phyloP scores from a whole-genome alignment of 495 filamentous ascomycete genomes.

The Penicillium chermesinum region DNA sequence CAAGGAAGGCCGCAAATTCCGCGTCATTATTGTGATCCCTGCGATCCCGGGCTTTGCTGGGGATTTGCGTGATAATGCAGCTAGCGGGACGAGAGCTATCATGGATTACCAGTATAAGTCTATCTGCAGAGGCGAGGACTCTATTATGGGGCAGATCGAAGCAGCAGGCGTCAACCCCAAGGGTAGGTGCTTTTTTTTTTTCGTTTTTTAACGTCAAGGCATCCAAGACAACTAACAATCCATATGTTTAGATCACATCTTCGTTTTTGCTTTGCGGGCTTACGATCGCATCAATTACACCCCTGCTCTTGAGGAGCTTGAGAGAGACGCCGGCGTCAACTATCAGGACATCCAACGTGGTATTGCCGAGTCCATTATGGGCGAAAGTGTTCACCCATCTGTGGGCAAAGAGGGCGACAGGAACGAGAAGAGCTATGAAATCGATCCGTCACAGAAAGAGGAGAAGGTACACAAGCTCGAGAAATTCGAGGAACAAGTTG shows the following conservation, averaged over 20 bases:
- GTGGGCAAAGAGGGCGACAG: conserved; percentile 47
- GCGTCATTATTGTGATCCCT: conserved; percentile 84
- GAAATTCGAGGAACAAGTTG: conserved; percentile 57
- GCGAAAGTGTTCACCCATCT: conserved; percentile 60
- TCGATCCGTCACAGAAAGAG: conserved; percentile 32
- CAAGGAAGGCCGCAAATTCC: conserved; percentile 83
- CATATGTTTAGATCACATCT: conserved; percentile 66
- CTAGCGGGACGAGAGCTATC: conserved; percentile 82
- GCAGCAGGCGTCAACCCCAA: conserved; percentile 75
- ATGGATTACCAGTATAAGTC: conserved; percentile 99
- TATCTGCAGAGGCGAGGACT: conserved; percentile 84
- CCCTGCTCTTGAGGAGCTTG: conserved; percentile 57
- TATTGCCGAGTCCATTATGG: conserved; percentile 80
- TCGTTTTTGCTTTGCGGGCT: conserved; percentile 84
- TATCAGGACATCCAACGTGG: conserved; percentile 84
- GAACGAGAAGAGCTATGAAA: conserved; percentile 35
- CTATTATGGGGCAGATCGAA: conserved; percentile 74
- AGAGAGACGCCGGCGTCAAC: conserved; percentile 71
- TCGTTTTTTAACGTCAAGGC: background rate
- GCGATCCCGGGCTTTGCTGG: conserved; percentile 92
- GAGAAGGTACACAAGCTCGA: conserved; percentile 49
- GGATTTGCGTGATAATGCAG: conserved; percentile 75
- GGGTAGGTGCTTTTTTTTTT: conserved; percentile 17
- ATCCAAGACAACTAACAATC: background rate
- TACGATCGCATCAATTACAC: conserved; percentile 90